Evolutionary conservation across 73 alveolate genomes (phyloP).

Genomic region (Effrenium voratum): DNA sequence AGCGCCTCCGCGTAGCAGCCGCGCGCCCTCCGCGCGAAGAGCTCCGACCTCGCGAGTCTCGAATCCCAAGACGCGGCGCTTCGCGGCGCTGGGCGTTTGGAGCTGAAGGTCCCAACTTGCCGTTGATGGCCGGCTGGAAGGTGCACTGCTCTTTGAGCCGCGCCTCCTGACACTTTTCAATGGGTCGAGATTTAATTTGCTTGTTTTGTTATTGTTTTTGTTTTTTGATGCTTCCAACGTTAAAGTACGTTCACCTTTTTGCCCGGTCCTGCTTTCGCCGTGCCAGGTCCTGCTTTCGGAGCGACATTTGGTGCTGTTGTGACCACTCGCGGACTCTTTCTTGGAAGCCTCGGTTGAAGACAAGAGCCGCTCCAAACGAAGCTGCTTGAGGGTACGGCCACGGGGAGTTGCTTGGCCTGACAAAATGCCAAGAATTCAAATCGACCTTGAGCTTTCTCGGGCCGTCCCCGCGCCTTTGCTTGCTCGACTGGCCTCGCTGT

Average conservation of each 20-base stretch:
- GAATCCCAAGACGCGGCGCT: background rate
- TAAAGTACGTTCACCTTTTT: too few relatives aligned
- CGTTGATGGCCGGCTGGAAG: slow-evolving; percentile 61
- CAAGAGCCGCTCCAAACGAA: background rate
- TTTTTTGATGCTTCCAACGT: too few relatives aligned
- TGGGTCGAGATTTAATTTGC: too few relatives aligned
- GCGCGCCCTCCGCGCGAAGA: slow-evolving; percentile 56
- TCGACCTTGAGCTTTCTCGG: too few relatives aligned
- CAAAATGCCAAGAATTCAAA: too few relatives aligned
- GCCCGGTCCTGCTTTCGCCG: slow-evolving; percentile 28
- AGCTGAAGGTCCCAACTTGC: background rate
- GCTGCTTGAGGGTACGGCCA: too few relatives aligned
- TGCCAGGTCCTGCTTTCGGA: background rate
- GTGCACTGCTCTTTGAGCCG: slow-evolving; percentile 65
- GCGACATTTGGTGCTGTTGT: slow-evolving; percentile 35
- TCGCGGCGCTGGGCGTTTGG: background rate
- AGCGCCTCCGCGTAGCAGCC: slow-evolving; percentile 75
- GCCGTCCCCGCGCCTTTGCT: too few relatives aligned
- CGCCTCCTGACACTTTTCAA: slow-evolving; percentile 63
- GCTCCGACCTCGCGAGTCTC: slow-evolving; percentile 71
- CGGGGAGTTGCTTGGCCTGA: too few relatives aligned
- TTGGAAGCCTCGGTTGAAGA: slow-evolving; percentile 7
- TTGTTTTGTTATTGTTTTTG: too few relatives aligned
- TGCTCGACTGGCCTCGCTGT: too few relatives aligned
- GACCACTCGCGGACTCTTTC: slow-evolving; percentile 53